phyloP scores from a whole-genome alignment of 306 rosid species.

The cucumber (Cucumis sativus) region DNA sequence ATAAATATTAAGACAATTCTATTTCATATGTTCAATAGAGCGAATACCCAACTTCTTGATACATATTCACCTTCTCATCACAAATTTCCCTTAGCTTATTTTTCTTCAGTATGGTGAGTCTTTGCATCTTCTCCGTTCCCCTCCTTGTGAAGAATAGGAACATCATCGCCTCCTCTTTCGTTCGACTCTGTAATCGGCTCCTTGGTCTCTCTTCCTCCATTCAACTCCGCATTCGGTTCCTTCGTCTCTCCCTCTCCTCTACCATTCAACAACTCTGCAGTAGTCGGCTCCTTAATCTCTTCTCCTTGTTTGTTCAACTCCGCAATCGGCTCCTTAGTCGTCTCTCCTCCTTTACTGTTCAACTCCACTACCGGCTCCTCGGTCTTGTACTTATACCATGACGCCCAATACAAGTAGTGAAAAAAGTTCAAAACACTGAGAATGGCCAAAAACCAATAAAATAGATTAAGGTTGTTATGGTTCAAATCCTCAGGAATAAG shows the following conservation, averaged over 20 bases:
- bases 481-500: conserved; percentile 24
- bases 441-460: conserved; percentile 69
- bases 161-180: not conserved
- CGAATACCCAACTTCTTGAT: not conserved
- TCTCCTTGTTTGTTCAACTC: not conserved
- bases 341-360: not conserved
- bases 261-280: too few relatives aligned
- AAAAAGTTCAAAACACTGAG: conserved; percentile 59
- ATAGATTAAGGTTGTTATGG: conserved; percentile 39
- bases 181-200: conserved; percentile 11
- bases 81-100: not conserved
- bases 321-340: too few relatives aligned
- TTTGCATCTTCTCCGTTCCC: conserved; percentile 18
- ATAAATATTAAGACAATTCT: not conserved
- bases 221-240: conserved; percentile 12
- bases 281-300: too few relatives aligned
- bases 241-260: conserved; percentile 12
- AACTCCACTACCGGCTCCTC: conserved; percentile 19
- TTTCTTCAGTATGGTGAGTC: not conserved
- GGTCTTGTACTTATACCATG: conserved; percentile 57
- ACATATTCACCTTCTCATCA: not conserved
- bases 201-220: conserved; percentile 4
- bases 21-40: not conserved
- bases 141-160: conserved; percentile 2
- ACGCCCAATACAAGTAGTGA: conserved; percentile 55